phyloP scores from a whole-genome alignment of 331 rosid species.

The Quercus lobata region DNA sequence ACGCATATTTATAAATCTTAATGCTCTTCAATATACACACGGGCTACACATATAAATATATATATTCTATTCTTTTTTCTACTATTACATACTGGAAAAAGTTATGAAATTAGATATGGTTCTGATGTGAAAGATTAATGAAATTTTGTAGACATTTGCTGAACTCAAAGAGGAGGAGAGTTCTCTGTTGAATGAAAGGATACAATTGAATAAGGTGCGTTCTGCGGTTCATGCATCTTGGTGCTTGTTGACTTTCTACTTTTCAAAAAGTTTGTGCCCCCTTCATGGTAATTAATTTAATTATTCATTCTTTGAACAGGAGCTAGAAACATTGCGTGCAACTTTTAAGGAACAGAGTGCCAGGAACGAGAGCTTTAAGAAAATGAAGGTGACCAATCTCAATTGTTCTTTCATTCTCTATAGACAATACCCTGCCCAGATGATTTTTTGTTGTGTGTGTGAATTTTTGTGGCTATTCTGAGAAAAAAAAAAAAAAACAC shows the following conservation, averaged over 20 bases:
- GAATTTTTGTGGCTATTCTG: neutral
- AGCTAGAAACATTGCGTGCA: constrained; percentile 50
- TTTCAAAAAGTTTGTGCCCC: neutral
- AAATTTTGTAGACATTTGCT: constrained; percentile 50
- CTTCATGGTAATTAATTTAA: constrained; percentile 1
- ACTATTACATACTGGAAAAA: neutral
- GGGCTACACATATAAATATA: too few relatives aligned
- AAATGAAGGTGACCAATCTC: constrained; percentile 56
- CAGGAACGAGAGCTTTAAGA: constrained; percentile 65
- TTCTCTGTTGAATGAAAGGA: constrained; percentile 61
- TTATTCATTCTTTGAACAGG: constrained; percentile 34
- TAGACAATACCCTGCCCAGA: too few relatives aligned
- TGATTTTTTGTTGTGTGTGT: too few relatives aligned
- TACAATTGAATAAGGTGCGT: constrained; percentile 45
- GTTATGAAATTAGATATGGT: neutral
- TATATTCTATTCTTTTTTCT: neutral
- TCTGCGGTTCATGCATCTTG: neutral
- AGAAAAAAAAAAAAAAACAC: neutral
- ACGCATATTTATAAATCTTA: neutral
- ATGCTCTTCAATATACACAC: neutral
- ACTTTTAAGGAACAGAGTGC: constrained; percentile 46
- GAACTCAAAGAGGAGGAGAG: constrained; percentile 74
- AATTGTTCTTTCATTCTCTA: neutral
- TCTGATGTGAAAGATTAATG: constrained; percentile 2
- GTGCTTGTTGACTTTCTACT: neutral